Evolutionary conservation across 306 rosid species (phyloP), one percentile per base, ranked within the genome.

Genomic region (Begonia fuchsioides): DNA sequence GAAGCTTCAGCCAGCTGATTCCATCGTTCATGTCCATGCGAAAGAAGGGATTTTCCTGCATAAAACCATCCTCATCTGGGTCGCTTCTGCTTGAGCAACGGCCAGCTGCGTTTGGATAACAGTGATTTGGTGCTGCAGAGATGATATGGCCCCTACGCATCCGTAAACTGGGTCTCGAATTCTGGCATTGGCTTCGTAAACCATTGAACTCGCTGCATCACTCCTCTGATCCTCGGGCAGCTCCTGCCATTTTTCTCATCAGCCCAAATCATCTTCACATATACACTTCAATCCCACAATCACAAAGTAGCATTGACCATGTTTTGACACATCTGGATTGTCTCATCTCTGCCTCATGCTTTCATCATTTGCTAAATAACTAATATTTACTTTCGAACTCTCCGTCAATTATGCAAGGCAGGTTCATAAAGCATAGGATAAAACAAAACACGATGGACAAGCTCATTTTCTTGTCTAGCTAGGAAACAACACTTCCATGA

Each of bases 141-240:
- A 84, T 1, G 97, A 84, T 35, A 88, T 88, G 41, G 97, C 93
- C 57, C 97, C 97, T 5, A 81, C 97, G 38, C 97, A 84, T 0
- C 97, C 97, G 19, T 88, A 88, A 5, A 88, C 93, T 0, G 97
- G 97, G 51, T 88, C 95, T 60, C 86, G 63, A 13, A 83, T 82
- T 15, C 96, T 70, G 12, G 96, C 96, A 43, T 83, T 76, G 1
- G 96, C 95, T 62, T 88, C 97, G 19, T 88, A 88, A 32, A 88
- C 95, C 95, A 88, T 84, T 5, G 97, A 83, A 56, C 93, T 83
- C 32, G 84, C 97, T 1, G 97, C 97, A 51, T 88, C 97, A 44
- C 84, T 78, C n/a, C 97, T 18, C 32, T 88, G 87, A 18, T 81
- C 72, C 53, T 78, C 97, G 2, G 93, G 86, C 19, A 88, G 47